Evolutionary conservation across 176 grass and related monocot genomes (phyloP), one percentile per base, ranked within the genome.

Genomic region (Avena sativa): DNA sequence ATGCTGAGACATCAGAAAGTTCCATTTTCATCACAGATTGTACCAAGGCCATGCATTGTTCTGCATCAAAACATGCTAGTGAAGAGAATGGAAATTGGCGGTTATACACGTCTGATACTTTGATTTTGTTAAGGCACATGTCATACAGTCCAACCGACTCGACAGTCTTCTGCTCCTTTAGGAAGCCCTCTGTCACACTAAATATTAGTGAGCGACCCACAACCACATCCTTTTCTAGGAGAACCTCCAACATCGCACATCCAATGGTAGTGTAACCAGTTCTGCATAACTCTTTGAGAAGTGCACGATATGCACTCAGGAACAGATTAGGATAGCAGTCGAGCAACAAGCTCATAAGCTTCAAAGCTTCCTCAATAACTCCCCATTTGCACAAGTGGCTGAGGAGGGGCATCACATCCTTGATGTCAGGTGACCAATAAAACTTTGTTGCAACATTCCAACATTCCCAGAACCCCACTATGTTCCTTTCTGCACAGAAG

Each of bases 101-200:
- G 80, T 82, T 58, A 26, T 17, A 74, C 67, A 30, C 79, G 80
- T 82, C 56, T 34, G 86, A 16, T 47, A 76, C 51, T 58, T 56
- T 82, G 34, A 59, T 91, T 85, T 82, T 94, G n/a, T 90, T 32
- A 68, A 88, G 46, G 79, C 89, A 91, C 30, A 93, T 88, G 88
- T 88, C 87, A 86, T 88, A 88, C 65, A 98, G 70, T 88, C 93
- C 93, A 89, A 96, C 80, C 72, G 92, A 64, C 88, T 96, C 96
- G 12, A 81, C 69, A 88, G 66, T 68, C 36, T 83, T 92, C 61
- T 85, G 82, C 65, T 98, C 96, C 81, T 93, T 96, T 87, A 96
- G 78, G 70, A 98, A 98, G 57, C 96, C 96, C 46, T 92, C 83
- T 79, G 92, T 74, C 73, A 98, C 73, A 93, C 81, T 86, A 79